Conservation (phyloP, 1,284 basidiomycete genomes). For the Apiotrichum brassicae region DNA sequence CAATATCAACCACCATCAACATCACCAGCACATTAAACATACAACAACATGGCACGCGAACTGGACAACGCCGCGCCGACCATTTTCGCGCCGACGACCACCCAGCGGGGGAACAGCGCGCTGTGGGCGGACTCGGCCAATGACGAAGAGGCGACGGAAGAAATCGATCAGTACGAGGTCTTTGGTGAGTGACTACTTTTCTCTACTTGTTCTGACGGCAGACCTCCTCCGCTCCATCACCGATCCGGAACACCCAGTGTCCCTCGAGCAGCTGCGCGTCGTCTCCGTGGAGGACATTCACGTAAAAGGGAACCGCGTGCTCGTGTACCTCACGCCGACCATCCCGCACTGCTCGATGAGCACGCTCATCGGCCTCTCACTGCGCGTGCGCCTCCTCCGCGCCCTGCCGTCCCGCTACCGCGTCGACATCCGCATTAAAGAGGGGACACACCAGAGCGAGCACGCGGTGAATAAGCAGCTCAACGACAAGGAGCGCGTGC, state of each 20-base stretch:
- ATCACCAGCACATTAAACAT: neutral
- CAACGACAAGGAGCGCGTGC: conserved; percentile 97
- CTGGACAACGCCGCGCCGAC: conserved; percentile 44
- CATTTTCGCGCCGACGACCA: conserved; percentile 31
- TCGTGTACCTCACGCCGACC: conserved; percentile 91
- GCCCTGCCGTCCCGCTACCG: conserved; percentile 89
- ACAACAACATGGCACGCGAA: conserved; percentile 30
- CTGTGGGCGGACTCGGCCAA: conserved; percentile 17
- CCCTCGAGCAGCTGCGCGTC: conserved; percentile 93
- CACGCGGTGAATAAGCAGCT: conserved; percentile 95
- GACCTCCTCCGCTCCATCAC: conserved; percentile 88
- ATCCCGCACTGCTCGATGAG: conserved; percentile 99
- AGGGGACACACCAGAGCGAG: conserved; percentile 93
- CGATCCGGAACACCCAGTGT: conserved; percentile 92
- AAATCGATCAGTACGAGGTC: conserved; percentile 55
- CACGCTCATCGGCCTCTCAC: conserved; percentile 88
- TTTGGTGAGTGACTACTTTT: conserved; percentile 47
- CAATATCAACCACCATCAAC: neutral
- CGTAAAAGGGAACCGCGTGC: conserved; percentile 64
- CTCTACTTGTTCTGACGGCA: conserved; percentile 37
- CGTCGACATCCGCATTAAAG: conserved; percentile 86
- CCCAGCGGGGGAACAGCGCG: conserved; percentile 10
- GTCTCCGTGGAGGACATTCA: conserved; percentile 84
- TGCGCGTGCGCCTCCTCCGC: conserved; percentile 83
- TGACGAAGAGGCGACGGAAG: conserved; percentile 48